These are phyloP conservation scores for Xanthoconium separans DNA, from an alignment of 1,284 basidiomycete species.

Conservation along the genomic window DNA sequence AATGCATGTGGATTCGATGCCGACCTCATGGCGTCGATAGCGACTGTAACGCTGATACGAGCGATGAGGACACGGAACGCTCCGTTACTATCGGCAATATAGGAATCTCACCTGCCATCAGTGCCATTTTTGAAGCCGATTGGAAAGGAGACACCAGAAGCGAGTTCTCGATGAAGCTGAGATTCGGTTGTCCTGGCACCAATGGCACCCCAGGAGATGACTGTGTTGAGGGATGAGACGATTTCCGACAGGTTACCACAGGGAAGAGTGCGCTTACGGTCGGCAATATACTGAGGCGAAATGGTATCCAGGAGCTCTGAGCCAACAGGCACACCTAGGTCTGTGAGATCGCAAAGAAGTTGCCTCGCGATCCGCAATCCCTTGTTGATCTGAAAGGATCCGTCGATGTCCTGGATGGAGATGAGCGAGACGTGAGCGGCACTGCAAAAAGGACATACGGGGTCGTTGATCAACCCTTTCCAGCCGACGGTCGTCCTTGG, in stretches of 20 bases:
- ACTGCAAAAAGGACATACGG: conserved; percentile 32
- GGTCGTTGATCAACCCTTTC: conserved; percentile 91
- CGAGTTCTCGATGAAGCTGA: conserved; percentile 91
- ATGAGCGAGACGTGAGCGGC: background rate
- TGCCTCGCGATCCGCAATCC: conserved; percentile 87
- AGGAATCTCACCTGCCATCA: conserved; percentile 73
- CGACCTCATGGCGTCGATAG: conserved; percentile 96
- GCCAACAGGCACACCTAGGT: conserved; percentile 89
- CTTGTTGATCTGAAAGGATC: conserved; percentile 96
- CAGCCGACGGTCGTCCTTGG: conserved; percentile 86
- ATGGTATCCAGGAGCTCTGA: conserved; percentile 96
- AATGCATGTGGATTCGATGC: conserved; percentile 93
- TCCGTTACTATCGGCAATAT: background rate
- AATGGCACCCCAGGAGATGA: conserved; percentile 97
- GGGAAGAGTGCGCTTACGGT: conserved; percentile 42
- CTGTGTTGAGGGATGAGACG: conserved; percentile 34
- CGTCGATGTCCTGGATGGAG: conserved; percentile 68
- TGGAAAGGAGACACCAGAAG: conserved; percentile 86
- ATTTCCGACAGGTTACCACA: background rate
- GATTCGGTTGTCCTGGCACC: conserved; percentile 96
- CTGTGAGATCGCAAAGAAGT: conserved; percentile 86
- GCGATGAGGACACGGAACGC: conserved; percentile 12
- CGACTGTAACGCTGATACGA: conserved; percentile 56
- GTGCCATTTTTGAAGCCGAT: conserved; percentile 99
- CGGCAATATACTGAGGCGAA: conserved; percentile 81